A percentile compares a stretch with the other conserved stretches of the same genome.
Evolutionary conservation across 2,329 filamentous ascomycete species (phyloP).

Genomic region (Trichoderma atroviride): DNA sequence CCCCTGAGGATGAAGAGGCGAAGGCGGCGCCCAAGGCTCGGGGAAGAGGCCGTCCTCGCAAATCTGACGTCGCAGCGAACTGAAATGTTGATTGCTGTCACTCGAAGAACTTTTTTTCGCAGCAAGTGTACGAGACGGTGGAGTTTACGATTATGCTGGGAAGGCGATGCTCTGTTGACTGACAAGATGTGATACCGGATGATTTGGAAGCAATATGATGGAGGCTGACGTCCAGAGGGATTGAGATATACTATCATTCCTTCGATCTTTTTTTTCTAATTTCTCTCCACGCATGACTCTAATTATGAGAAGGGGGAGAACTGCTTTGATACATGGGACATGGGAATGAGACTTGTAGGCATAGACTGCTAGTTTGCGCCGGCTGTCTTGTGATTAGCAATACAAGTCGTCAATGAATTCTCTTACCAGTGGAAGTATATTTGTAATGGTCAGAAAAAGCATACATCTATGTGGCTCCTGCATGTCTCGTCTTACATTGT

Average conservation of each 20-base stretch:
- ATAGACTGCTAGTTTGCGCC: neutral
- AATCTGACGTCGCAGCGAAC: conserved; percentile 20
- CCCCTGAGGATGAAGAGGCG: conserved; percentile 11
- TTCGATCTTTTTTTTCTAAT: neutral
- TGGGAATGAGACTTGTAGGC: neutral
- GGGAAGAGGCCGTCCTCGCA: conserved; percentile 34
- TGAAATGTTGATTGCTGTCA: neutral
- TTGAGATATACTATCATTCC: neutral
- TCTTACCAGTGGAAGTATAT: neutral
- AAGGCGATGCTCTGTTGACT: neutral
- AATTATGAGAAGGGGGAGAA: neutral
- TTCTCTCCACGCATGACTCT: neutral
- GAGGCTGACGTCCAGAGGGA: neutral
- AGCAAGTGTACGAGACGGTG: neutral
- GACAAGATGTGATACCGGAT: neutral
- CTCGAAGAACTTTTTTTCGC: no score
- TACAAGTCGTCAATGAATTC: neutral
- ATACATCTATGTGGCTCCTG: neutral
- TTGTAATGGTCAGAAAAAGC: neutral
- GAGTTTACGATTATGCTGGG: neutral
- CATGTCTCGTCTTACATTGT: neutral
- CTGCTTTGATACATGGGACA: neutral
- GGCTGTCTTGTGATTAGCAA: neutral
- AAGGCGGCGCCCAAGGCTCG: conserved; percentile 13
- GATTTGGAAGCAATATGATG: neutral